These are phyloP conservation scores for Sarocladium oryzae DNA, from an alignment of 2,329 filamentous ascomycete species.

Conservation along the genomic window DNA sequence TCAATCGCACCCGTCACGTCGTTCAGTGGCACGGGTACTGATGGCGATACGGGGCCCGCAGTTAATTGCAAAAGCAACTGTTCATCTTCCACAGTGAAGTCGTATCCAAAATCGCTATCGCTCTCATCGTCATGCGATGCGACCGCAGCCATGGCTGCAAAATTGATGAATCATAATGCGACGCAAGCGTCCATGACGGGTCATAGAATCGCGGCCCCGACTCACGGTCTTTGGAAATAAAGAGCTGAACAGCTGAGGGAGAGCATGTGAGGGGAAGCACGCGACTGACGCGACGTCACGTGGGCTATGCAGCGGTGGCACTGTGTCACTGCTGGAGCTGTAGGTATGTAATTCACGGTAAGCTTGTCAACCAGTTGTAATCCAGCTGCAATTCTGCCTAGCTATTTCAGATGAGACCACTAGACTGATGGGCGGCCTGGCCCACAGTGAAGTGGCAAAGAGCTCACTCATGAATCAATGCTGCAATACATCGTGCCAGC, in stretches of 20 bases:
- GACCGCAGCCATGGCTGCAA: constrained; percentile 8
- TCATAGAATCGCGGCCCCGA: not conserved
- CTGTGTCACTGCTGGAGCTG: not conserved
- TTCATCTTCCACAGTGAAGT: constrained; percentile 42
- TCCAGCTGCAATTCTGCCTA: no score
- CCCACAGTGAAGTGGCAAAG: no score
- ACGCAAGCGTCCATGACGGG: not conserved
- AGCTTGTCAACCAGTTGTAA: no score
- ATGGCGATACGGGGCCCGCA: constrained; percentile 16
- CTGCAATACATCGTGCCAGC: no score
- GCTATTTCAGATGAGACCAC: not conserved
- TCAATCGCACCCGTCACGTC: constrained; percentile 15
- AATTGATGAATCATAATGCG: constrained; percentile 9
- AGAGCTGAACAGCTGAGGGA: not conserved
- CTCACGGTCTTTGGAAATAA: not conserved
- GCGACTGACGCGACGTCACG: constrained; percentile 4
- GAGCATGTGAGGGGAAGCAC: not conserved
- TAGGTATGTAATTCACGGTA: no score
- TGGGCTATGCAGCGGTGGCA: not conserved
- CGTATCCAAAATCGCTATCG: constrained; percentile 40
- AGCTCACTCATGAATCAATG: no score
- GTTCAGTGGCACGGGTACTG: constrained; percentile 8
- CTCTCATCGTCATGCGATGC: constrained; percentile 17
- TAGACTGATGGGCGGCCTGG: not conserved
- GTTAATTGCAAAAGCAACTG: constrained; percentile 29